A percentile compares a stretch with the other conserved stretches of the same genome.
phyloP scores from a whole-genome alignment of 2,329 filamentous ascomycete species.

The Fusarium palustre region DNA sequence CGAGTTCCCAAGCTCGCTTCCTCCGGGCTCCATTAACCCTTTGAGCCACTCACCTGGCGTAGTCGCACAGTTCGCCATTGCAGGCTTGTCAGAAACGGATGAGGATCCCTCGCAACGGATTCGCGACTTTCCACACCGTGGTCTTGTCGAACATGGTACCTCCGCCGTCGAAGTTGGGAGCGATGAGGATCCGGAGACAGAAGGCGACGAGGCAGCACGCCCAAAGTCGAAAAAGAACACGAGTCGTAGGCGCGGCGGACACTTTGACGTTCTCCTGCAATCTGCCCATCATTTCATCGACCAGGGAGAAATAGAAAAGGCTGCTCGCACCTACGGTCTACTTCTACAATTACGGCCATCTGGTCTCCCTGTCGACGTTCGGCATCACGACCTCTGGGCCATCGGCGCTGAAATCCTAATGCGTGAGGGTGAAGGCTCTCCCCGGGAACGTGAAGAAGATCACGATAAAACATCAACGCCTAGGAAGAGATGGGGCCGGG shows the following conservation, averaged over 20 bases:
- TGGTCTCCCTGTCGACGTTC: conserved; percentile 70
- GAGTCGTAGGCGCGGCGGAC: conserved; percentile 51
- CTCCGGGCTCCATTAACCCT: conserved; percentile 62
- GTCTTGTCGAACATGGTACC: conserved; percentile 24
- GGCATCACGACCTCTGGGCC: conserved; percentile 79
- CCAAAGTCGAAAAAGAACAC: conserved; percentile 27
- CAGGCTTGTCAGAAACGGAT: conserved; percentile 63
- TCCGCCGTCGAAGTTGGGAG: conserved; percentile 33
- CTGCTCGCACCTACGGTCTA: conserved; percentile 79
- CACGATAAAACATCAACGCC: neutral
- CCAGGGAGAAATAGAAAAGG: conserved; percentile 76
- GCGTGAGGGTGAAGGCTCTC: conserved; percentile 62
- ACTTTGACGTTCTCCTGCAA: conserved; percentile 75
- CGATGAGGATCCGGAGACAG: conserved; percentile 37
- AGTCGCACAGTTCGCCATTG: conserved; percentile 64
- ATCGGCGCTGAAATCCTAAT: conserved; percentile 88
- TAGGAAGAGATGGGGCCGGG: conserved; percentile 55
- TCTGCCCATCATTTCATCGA: conserved; percentile 79
- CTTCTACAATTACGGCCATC: conserved; percentile 68
- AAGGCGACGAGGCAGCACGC: conserved; percentile 17
- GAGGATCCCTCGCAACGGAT: conserved; percentile 54
- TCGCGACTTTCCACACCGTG: conserved; percentile 65
- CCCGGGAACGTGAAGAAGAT: conserved; percentile 7
- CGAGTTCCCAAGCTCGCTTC: conserved; percentile 39
- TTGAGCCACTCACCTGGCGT: conserved; percentile 65